Percentiles rank a stretch among this genome's conserved stretches.
Conservation (phyloP, 345 rosid species). For the Brassica rapa region DNA sequence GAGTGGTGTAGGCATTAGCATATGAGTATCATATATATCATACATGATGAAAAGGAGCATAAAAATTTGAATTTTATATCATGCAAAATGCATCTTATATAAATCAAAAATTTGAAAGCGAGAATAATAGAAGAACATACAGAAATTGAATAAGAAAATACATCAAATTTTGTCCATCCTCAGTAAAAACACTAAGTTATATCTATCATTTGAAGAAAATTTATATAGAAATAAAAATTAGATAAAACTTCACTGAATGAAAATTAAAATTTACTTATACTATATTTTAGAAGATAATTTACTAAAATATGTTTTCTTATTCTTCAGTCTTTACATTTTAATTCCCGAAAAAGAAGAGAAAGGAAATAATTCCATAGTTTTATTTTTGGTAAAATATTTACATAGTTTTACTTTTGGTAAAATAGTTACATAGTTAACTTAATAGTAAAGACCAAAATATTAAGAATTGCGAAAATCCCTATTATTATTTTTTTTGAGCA, state of each 20-base stretch:
- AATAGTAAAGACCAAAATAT: slow-evolving; percentile 1
- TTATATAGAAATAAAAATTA: neutral
- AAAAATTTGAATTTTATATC: neutral
- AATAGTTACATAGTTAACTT: neutral
- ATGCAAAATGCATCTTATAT: neutral
- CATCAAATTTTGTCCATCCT: neutral
- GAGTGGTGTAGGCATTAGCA: neutral
- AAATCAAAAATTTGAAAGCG: neutral
- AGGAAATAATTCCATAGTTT: too few species aligned
- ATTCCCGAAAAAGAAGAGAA: neutral
- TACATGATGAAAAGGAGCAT: too few species aligned
- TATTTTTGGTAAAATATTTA: too few species aligned
- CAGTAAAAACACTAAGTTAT: neutral
- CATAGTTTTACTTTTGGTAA: neutral
- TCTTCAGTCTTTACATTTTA: neutral
- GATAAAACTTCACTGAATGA: neutral
- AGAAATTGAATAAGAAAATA: neutral
- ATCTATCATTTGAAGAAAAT: neutral
- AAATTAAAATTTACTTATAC: too few species aligned
- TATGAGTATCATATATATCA: neutral
- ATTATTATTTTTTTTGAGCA: too few species aligned
- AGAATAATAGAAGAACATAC: neutral
- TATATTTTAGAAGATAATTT: neutral
- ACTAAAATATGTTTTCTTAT: neutral
- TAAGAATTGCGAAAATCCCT: neutral